phyloP scores from a whole-genome alignment of 1,139 yeast species.

The Blastobotrys apis region DNA sequence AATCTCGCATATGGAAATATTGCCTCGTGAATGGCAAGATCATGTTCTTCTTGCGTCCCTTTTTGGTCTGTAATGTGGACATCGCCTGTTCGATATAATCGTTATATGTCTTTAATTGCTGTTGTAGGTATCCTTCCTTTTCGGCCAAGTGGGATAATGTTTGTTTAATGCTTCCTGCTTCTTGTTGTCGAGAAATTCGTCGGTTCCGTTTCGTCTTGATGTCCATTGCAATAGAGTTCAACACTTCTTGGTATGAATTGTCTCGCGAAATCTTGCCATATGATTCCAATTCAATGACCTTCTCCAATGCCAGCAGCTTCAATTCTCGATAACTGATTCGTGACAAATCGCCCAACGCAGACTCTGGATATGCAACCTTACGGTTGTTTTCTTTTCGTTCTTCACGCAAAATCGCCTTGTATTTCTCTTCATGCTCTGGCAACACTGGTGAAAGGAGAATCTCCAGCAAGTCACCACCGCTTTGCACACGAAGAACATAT shows the following conservation, averaged over 20 bases:
- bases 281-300: constrained; percentile 69
- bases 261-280: constrained; percentile 61
- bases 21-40: constrained; percentile 69
- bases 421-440: constrained; percentile 61
- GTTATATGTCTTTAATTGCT: constrained; percentile 63
- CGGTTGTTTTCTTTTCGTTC: constrained; percentile 38
- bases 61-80: constrained; percentile 52
- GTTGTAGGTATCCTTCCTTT: constrained; percentile 58
- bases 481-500: constrained; percentile 78
- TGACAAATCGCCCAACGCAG: constrained; percentile 50
- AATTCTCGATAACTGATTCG: constrained; percentile 64
- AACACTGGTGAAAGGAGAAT: constrained; percentile 67
- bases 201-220: constrained; percentile 75
- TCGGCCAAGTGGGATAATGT: constrained; percentile 58
- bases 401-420: constrained; percentile 49
- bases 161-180: constrained; percentile 54
- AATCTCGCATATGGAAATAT: constrained; percentile 69
- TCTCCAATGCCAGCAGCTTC: constrained; percentile 71
- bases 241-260: constrained; percentile 70
- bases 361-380: constrained; percentile 23
- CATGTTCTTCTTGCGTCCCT: constrained; percentile 48
- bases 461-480: constrained; percentile 66
- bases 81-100: constrained; percentile 64
- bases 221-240: constrained; percentile 82
- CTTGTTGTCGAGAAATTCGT: constrained; percentile 57